Base-by-base conservation (phyloP, 179 eudicot genomes). In the Pouteria campechiana region DNA sequence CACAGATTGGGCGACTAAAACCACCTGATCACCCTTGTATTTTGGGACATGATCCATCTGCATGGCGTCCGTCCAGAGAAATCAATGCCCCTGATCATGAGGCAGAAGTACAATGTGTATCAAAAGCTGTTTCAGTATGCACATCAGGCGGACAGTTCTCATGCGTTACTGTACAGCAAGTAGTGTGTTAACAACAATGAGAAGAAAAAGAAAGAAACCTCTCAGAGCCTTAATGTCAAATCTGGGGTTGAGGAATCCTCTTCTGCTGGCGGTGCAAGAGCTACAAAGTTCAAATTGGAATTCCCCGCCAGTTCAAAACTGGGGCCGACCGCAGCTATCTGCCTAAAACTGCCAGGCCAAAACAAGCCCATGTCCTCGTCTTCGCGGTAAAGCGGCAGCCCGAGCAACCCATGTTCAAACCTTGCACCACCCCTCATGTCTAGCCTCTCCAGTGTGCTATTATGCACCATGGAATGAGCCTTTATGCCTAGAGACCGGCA, bases 341-440 rank as follows among this genome's bases (percentile, higher is more conserved):
- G 64, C 0, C 67, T 49, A 37, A 67, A 72, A 52, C 78, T 72
- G 6, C 78, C 78, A 0, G 74, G 78, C 78, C 78, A 72, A 24
- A 44, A 15, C 30, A 67, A 46, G 23, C 55, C 74, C 0, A 44
- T 44, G 29, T 52, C 70, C 35, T 66, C 69, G n/a, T 59, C 69
- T 15, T 63, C 74, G 39, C 56, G 7, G 22, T 30, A 70, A 8
- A 60, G 24, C 3, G 68, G 68, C 46, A 25, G 0, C 7, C 60
- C 64, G 2, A 19, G 18, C 17, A 11, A 34, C 7, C 71, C 60
- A 2, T 48, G 50, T 1, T 38, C 60, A 17, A 48, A 54, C 31
- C 64, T 65, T 2, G 58, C 27, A n/a, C 54, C 30, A 23, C 37
- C 11, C 38, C 50, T 39, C 0, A 39, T 25, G 3, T 53, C 54